These are phyloP conservation scores for Scutellaria barbata DNA, from an alignment of 257 asterid genomes.

Conservation along the genomic window DNA sequence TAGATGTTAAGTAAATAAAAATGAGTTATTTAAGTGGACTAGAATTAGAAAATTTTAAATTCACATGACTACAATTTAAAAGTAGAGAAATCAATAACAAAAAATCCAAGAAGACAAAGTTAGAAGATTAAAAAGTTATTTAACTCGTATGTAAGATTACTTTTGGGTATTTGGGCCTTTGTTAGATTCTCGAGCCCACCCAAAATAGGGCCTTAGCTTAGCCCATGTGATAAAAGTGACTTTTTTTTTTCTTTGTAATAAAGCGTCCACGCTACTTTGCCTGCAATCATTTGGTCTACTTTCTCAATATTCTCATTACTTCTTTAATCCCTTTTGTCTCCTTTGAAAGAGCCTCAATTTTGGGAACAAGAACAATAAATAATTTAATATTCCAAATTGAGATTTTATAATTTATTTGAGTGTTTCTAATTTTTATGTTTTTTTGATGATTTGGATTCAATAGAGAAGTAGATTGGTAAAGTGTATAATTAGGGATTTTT, in stretches of 20 bases:
- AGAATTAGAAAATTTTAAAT: too few relatives aligned
- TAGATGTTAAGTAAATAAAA: too few relatives aligned
- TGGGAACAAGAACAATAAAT: too few relatives aligned
- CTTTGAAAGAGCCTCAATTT: too few relatives aligned
- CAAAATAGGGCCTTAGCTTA: conserved; percentile 8
- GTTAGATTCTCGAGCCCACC: conserved; percentile 39
- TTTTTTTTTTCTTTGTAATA: conserved; percentile 42
- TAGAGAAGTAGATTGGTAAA: too few relatives aligned
- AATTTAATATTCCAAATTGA: too few relatives aligned
- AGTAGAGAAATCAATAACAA: background rate
- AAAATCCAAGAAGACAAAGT: background rate
- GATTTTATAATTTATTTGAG: too few relatives aligned
- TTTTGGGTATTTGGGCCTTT: conserved; percentile 5
- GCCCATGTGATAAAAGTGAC: conserved; percentile 55
- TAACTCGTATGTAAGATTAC: background rate
- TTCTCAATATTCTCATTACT: conserved; percentile 39
- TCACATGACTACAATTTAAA: too few relatives aligned
- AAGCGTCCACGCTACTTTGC: conserved; percentile 66
- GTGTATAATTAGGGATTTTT: too few relatives aligned
- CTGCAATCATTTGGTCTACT: conserved; percentile 62
- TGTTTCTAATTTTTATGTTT: too few relatives aligned
- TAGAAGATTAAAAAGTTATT: background rate
- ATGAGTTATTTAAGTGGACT: too few relatives aligned
- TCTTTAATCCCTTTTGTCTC: conserved; percentile 5
- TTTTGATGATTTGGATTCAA: too few relatives aligned